These are phyloP conservation scores for Avena insularis DNA, from an alignment of 176 grass and related monocot species.

Conservation along the genomic window DNA sequence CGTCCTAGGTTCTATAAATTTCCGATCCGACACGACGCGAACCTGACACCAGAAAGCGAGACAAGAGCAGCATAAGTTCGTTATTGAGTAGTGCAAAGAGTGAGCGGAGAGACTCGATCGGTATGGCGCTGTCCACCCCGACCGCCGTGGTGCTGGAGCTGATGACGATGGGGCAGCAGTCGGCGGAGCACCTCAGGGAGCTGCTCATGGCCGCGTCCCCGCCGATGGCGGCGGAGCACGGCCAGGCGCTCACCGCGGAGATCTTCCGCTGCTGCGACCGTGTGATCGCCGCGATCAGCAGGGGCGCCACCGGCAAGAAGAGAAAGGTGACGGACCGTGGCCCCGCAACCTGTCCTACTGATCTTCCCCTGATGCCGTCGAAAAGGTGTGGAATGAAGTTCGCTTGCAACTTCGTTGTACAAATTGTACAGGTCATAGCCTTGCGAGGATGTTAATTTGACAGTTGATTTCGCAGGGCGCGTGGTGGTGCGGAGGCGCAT, in stretches of 20 bases:
- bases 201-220: slow-evolving; percentile 38
- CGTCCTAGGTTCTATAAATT: slow-evolving; percentile 28
- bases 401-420: not conserved
- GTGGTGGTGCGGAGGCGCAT: slow-evolving; percentile 36
- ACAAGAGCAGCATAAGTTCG: no score
- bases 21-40: not conserved
- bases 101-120: not conserved
- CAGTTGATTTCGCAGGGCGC: slow-evolving; percentile 28
- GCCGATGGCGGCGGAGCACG: not conserved
- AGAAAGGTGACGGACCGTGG: slow-evolving; percentile 7
- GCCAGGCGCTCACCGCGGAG: slow-evolving; percentile 52
- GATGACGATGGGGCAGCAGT: slow-evolving; percentile 54
- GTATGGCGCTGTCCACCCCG: slow-evolving; percentile 42
- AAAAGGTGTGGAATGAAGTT: not conserved
- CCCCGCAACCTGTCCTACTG: not conserved
- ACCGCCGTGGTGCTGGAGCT: slow-evolving; percentile 50
- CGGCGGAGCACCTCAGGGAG: slow-evolving; percentile 46
- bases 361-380: not conserved
- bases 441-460: not conserved
- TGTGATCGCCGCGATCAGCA: slow-evolving; percentile 37
- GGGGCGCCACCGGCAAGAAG: not conserved
- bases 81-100: no score
- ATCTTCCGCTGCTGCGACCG: slow-evolving; percentile 55
- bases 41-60: not conserved
- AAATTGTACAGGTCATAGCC: not conserved